These are phyloP conservation scores for Cardamine resedifolia DNA, from an alignment of 345 rosid species.

Conservation along the genomic window DNA sequence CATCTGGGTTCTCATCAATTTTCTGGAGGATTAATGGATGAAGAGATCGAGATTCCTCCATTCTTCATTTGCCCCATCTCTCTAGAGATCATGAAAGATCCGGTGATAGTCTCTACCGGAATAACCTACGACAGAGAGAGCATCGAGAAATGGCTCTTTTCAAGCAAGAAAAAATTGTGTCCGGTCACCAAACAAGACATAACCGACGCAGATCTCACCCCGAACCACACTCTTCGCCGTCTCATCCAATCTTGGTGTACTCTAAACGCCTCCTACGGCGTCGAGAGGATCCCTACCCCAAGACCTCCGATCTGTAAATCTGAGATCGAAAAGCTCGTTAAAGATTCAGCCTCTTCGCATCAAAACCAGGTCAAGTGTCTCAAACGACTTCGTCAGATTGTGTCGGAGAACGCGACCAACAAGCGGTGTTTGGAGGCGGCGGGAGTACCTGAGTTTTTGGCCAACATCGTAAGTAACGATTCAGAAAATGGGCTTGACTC, in stretches of 20 bases:
- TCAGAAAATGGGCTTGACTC: constrained; percentile 30
- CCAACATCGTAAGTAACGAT: constrained; percentile 36
- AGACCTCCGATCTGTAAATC: constrained; percentile 60
- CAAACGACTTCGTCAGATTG: constrained; percentile 50
- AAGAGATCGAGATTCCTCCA: constrained; percentile 60
- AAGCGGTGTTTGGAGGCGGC: constrained; percentile 70
- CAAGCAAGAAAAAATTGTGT: constrained; percentile 52
- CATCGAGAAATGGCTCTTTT: constrained; percentile 68
- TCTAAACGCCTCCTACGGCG: constrained; percentile 70
- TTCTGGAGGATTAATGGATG: constrained; percentile 42
- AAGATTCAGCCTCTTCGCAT: constrained; percentile 48
- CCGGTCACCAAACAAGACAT: constrained; percentile 74
- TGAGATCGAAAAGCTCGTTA: constrained; percentile 59
- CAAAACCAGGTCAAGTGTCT: constrained; percentile 51
- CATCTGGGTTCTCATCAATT: constrained; percentile 11
- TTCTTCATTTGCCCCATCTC: constrained; percentile 76
- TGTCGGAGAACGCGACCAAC: constrained; percentile 56
- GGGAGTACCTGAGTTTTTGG: constrained; percentile 68
- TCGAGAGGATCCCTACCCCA: constrained; percentile 90
- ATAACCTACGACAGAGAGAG: constrained; percentile 68
- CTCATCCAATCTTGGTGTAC: constrained; percentile 94
- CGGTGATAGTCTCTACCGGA: constrained; percentile 62
- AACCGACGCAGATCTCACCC: constrained; percentile 60
- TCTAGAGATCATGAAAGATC: constrained; percentile 73
- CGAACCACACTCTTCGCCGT: constrained; percentile 85